phyloP scores from a whole-genome alignment of 495 filamentous ascomycete genomes.

The Neurospora intermedia region DNA sequence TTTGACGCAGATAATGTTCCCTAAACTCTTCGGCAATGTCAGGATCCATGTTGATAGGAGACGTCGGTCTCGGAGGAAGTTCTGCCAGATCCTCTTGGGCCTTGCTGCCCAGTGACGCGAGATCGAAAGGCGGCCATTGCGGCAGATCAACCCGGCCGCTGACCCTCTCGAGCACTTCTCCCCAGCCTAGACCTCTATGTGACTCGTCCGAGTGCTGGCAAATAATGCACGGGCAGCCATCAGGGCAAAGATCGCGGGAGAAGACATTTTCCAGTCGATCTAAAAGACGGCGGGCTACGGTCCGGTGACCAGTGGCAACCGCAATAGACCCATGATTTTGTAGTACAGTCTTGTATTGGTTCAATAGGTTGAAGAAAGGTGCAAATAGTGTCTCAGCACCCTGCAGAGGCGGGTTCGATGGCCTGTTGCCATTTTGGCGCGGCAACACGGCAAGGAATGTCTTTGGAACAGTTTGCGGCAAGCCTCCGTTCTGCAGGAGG shows the following conservation, averaged over 20 bases:
- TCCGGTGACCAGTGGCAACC: slow-evolving; percentile 91
- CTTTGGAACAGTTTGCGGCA: slow-evolving; percentile 54
- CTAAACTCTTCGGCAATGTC: slow-evolving; percentile 86
- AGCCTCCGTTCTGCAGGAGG: slow-evolving; percentile 73
- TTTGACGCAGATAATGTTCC: slow-evolving; percentile 79
- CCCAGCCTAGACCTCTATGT: slow-evolving; percentile 79
- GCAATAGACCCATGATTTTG: slow-evolving; percentile 77
- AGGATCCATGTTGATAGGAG: slow-evolving; percentile 77
- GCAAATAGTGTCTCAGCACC: slow-evolving; percentile 62
- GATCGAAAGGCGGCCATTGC: slow-evolving; percentile 74
- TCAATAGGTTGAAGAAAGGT: slow-evolving; percentile 67
- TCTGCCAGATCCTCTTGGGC: slow-evolving; percentile 35
- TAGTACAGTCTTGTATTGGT: slow-evolving; percentile 77
- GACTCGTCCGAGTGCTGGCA: slow-evolving; percentile 51
- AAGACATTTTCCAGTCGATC: slow-evolving; percentile 92
- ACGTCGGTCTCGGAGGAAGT: slow-evolving; percentile 34
- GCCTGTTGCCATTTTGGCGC: slow-evolving; percentile 35
- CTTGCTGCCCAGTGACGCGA: slow-evolving; percentile 52
- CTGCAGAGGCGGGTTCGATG: slow-evolving; percentile 41
- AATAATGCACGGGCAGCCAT: slow-evolving; percentile 67
- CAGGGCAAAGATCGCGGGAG: slow-evolving; percentile 74
- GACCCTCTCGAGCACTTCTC: slow-evolving; percentile 87
- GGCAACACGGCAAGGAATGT: slow-evolving; percentile 49
- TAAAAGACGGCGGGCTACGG: slow-evolving; percentile 83
- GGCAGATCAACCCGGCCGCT: slow-evolving; percentile 79